Percentiles rank a stretch among this genome's conserved stretches.
phyloP scores from a whole-genome alignment of 768 basidiomycete genomes.

The Pleurotus ostreatus region DNA sequence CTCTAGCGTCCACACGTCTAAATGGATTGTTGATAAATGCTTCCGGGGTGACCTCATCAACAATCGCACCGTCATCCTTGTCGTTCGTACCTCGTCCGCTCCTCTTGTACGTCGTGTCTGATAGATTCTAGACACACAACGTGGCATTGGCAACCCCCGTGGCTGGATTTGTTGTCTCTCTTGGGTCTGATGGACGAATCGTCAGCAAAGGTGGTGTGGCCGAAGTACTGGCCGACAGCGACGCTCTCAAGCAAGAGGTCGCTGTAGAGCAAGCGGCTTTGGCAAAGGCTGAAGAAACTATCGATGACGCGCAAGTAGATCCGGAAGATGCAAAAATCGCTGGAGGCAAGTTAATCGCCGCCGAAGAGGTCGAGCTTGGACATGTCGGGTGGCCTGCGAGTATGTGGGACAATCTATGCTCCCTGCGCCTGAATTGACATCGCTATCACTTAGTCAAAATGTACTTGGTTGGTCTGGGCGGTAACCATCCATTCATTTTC shows the following conservation, averaged over 20 bases:
- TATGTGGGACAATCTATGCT: background rate
- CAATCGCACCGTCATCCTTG: constrained; percentile 42
- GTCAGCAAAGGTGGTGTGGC: constrained; percentile 38
- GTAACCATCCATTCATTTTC: constrained; percentile 18
- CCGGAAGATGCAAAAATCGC: constrained; percentile 15
- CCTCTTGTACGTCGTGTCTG: background rate
- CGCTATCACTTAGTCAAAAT: constrained; percentile 17
- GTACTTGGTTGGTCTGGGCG: constrained; percentile 19
- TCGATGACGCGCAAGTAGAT: constrained; percentile 12
- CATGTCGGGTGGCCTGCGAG: constrained; percentile 34
- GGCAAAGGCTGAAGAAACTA: constrained; percentile 14
- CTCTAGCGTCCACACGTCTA: constrained; percentile 39
- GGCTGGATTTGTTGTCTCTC: constrained; percentile 41
- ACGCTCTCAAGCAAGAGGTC: constrained; percentile 41
- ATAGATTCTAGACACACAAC: constrained; percentile 37
- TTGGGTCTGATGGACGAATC: constrained; percentile 41
- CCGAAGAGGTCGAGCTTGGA: constrained; percentile 46
- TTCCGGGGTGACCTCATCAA: constrained; percentile 38
- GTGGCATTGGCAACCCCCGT: constrained; percentile 39
- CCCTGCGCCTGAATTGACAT: no score
- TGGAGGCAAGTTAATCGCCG: constrained; percentile 45
- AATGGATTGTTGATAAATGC: constrained; percentile 49
- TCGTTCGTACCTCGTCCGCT: constrained; percentile 18
- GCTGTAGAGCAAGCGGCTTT: constrained; percentile 33
- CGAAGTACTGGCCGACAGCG: constrained; percentile 34